Evolutionary conservation across 164 flowering plant genomes (phyloP), one percentile per base, ranked within the genome.

Genomic region (Stephania cephalantha): DNA sequence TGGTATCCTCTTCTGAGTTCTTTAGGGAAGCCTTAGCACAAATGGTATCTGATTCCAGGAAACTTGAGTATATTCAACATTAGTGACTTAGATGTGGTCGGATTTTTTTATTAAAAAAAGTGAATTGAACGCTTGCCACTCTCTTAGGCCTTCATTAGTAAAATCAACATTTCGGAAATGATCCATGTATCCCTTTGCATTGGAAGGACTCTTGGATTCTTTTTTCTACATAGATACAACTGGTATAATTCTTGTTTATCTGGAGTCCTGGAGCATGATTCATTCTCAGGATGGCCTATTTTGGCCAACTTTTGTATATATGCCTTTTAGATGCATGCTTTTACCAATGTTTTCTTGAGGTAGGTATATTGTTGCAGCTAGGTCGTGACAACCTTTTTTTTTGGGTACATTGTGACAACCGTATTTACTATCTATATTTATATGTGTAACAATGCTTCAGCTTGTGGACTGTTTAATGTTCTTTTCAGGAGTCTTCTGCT

Each of bases 401-500:
- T 25, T 25, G 25, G 25, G 25, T 25, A 0, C 25, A 25, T 25
- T 0, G 25, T 0, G 25, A 25, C 42, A 50, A 50, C 11, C 55
- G 3, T 15, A 50, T 50, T 50, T 50, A 50, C 55, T 58, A n/a
- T 6, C 18, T 18, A 15, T n/a, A 13, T 58, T 58, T 58, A 1
- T 15, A 30, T 29, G 25, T 25, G 7, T 30, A 67, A 20, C 44
- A 25, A 7, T 35, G 12, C 44, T 11, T 50, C 15, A 50, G 17
- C 55, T 50, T 50, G 15, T 50, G 55, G 12, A 50, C 15, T 11
- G 31, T 35, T 46, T 15, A 68, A 10, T 79, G 13, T 73, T 61
- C 35, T 74, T 78, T 52, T 2, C 78, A 91, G 98, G 93, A 82
- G 44, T 76, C 89, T 64, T 81, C 89, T 9, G 80, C 61, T 71